Evolutionary conservation across 148 eudicot genomes (phyloP).

Genomic region (Fallopia convolvulus): DNA sequence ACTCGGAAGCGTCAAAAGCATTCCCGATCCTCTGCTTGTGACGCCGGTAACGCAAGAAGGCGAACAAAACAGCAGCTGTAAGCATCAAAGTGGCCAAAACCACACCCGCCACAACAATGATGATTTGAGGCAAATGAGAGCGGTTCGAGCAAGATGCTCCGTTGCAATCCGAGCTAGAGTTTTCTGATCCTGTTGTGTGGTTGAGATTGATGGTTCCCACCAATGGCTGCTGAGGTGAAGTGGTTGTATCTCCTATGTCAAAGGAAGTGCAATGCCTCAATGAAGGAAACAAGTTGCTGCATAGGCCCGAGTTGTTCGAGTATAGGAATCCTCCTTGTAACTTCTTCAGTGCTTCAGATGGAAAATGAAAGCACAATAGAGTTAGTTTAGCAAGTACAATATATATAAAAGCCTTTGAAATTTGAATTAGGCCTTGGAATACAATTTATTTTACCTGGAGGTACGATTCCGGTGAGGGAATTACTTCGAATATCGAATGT

Average conservation of each 20-base stretch:
- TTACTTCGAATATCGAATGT: constrained; percentile 64
- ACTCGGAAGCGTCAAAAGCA: constrained; percentile 40
- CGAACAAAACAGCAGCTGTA: constrained; percentile 30
- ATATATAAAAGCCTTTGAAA: neutral
- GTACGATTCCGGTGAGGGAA: constrained; percentile 62
- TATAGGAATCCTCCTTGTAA: constrained; percentile 38
- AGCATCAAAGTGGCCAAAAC: constrained; percentile 27
- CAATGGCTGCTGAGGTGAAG: constrained; percentile 27
- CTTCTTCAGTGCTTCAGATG: constrained; percentile 52
- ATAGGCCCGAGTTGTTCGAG: constrained; percentile 60
- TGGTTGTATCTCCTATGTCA: constrained; percentile 40
- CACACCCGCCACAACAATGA: constrained; percentile 35
- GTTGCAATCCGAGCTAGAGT: constrained; percentile 25
- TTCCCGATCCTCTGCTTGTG: constrained; percentile 66
- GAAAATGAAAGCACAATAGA: neutral
- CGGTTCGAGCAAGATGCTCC: constrained; percentile 32
- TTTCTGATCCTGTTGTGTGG: constrained; percentile 19
- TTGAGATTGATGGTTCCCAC: constrained; percentile 15
- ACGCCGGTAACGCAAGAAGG: constrained; percentile 39
- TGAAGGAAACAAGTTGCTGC: constrained; percentile 49
- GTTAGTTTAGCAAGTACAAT: neutral
- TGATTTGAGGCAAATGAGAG: constrained; percentile 28
- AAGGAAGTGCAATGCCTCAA: constrained; percentile 60
- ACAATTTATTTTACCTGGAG: constrained; percentile 26
- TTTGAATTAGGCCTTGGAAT: no score